A percentile compares a stretch with the other conserved stretches of the same genome.
Conservation (phyloP, 129 eudicot genomes). For the Scalesia atractyloides region DNA sequence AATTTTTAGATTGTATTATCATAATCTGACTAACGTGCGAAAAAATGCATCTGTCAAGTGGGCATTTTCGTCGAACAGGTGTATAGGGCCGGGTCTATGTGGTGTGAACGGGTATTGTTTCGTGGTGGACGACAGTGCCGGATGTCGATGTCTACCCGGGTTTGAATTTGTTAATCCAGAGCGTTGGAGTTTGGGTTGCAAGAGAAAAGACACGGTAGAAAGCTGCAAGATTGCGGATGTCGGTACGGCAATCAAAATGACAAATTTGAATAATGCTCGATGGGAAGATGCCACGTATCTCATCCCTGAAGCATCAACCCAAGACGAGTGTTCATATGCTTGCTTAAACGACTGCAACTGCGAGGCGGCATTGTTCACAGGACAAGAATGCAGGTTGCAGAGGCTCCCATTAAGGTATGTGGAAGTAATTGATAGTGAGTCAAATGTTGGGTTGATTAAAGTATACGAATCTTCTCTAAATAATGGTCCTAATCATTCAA, state of each 20-base stretch:
- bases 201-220: slow-evolving; percentile 32
- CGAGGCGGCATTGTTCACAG: slow-evolving; percentile 32
- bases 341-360: slow-evolving; percentile 42
- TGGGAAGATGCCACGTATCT: slow-evolving; percentile 34
- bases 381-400: slow-evolving; percentile 26
- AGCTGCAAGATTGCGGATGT: slow-evolving; percentile 24
- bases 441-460: slow-evolving; percentile 17
- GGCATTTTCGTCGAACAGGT: slow-evolving; percentile 20
- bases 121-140: background rate
- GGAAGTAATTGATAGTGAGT: background rate
- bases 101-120: slow-evolving; percentile 44
- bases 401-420: slow-evolving; percentile 42
- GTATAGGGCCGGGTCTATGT: slow-evolving; percentile 43
- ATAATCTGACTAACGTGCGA: background rate
- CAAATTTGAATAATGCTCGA: background rate
- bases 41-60: slow-evolving; percentile 18
- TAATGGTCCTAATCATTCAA: background rate
- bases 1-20: slow-evolving; percentile 40
- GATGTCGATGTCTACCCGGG: slow-evolving; percentile 44
- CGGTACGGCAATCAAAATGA: slow-evolving; percentile 16
- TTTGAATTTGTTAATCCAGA: slow-evolving; percentile 21
- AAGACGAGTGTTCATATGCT: slow-evolving; percentile 33
- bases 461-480: background rate
- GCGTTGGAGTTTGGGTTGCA: slow-evolving; percentile 34
- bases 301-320: background rate